Evolutionary conservation across 441 rosid genomes (phyloP), one percentile per base, ranked within the genome.

Genomic region (Populus hybrid): DNA sequence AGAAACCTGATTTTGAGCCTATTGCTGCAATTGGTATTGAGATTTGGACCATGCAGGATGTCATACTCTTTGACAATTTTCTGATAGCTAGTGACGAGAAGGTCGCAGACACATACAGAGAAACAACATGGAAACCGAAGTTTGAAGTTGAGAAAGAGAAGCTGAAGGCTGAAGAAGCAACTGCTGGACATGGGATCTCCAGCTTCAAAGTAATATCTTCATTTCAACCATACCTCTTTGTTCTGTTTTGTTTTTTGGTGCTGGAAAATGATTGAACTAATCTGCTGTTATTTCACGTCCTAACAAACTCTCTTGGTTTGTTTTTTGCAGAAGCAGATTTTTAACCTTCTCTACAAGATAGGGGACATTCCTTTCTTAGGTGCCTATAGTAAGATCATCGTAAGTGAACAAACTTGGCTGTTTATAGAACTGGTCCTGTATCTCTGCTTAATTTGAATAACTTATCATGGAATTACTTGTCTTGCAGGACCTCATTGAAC

Each of bases 11-110:
- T 77, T 92, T 82, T 73, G 98, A 95, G 82, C 94, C 97, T 69
- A 90, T 95, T 68, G 91, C 98, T 78, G 99, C 95, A 63, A 65
- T 95, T 46, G 99, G 99, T 46, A 91, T 95, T 69, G 99, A 95
- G 90, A 95, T 95, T 75, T 95, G 99, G 99, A 95, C 98, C 63
- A 94, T 95, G 99, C 97, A 93, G 86, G 97, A 95, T 67, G 99
- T 97, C 65, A 88, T 95, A 67, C 81, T 94, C 87, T 95, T 95
- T 75, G 99, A 92, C 84, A 92, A 94, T 81, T 82, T 95, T 24
- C 79, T 95, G 95, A 94, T 95, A 65, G 79, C 97, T 3, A 88
- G 89, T 61, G 89, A 88, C 26, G 97, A 92, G 85, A 90, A 86
- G 85, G 89, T 81, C 70, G 98, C 98, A 6, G 86, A 83, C 78